Evolutionary conservation across 257 asterid genomes (phyloP), one percentile per base, ranked within the genome.

Genomic region (Solanum lycopersicoides): DNA sequence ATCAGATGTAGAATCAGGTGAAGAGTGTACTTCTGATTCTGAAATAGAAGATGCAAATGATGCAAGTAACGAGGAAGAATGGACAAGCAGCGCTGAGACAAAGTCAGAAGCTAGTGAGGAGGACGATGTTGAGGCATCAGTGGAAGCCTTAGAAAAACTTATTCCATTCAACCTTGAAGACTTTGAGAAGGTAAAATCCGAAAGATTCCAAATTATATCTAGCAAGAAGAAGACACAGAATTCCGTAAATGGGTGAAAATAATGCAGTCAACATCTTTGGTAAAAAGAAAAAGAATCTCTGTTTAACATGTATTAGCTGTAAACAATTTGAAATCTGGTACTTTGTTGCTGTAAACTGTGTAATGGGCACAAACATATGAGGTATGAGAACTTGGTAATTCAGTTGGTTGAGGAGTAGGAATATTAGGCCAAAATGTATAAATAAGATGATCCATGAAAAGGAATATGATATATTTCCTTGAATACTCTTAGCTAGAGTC

Each of bases 1-100:
- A 88, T 91, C 96, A 88, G 98, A 95, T 87, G 91, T 92, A 73
- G 97, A 92, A 88, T 92, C 92, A 83, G 93, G 83, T 84, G 94
- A 90, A 86, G 96, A 93, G 83, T 66, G 92, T 89, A 88, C 92
- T 41, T 93, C 98, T 25, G 98, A 97, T 76, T 95, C 98, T 76
- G 99, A 97, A 90, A 87, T 30, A 53, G 99, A 95, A 85, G 98
- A 95, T 86, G 97, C 92, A 86, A 95, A 93, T 89, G 94, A 91
- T 86, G 96, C 91, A 63, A 91, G 91, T 88, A 95, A 97, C 83
- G 98, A 93, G 87, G 99, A 94, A 86, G 98, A 95, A 66, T 93
- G 93, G 93, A 88, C 96, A 77, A 95, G 98, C 91, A 93, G 96
- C 77, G 91, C 93, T 7, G 99, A 95, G 89, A 91, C 91, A 76